A percentile compares a stretch with the other conserved stretches of the same genome.
Conservation (phyloP, 345 rosid genomes). For the Bretschneidera sinensis region DNA sequence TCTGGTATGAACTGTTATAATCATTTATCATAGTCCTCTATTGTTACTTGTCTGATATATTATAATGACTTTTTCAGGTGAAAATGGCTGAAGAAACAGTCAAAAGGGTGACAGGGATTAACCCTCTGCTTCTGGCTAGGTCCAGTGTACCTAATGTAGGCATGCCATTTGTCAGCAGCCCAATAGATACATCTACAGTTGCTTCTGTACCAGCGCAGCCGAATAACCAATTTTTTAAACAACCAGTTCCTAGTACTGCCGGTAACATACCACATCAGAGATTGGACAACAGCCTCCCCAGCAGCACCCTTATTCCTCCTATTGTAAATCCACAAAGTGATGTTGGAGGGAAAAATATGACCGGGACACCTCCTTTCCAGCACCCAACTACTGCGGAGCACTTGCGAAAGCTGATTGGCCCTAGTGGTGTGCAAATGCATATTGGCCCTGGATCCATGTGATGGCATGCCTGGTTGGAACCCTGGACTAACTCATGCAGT, state of each 20-base stretch:
- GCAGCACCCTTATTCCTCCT: slow-evolving; percentile 10
- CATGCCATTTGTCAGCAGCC: slow-evolving; percentile 33
- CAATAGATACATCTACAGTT: slow-evolving; percentile 21
- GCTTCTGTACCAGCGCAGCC: slow-evolving; percentile 27
- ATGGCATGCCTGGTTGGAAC: slow-evolving; percentile 12
- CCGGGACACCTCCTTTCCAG: not conserved
- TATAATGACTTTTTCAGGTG: slow-evolving; percentile 47
- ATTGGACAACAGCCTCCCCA: slow-evolving; percentile 12
- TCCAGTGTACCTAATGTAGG: slow-evolving; percentile 39
- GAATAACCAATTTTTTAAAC: slow-evolving; percentile 19
- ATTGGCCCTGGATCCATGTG: slow-evolving; percentile 1
- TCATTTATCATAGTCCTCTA: no score
- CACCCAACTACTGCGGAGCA: slow-evolving; percentile 5
- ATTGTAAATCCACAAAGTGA: slow-evolving; percentile 19
- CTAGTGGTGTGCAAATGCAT: slow-evolving; percentile 9
- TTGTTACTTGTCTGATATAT: not conserved
- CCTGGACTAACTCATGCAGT: slow-evolving; percentile 11
- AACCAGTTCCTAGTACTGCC: slow-evolving; percentile 13
- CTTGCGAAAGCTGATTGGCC: slow-evolving; percentile 9
- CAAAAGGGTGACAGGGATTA: slow-evolving; percentile 77
- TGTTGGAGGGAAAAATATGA: slow-evolving; percentile 9
- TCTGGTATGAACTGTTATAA: no score
- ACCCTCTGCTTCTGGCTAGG: slow-evolving; percentile 61
- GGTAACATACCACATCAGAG: slow-evolving; percentile 17
- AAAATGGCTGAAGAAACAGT: slow-evolving; percentile 99